Percentiles rank a stretch among this genome's conserved stretches.
Evolutionary conservation across 2,329 filamentous ascomycete genomes (phyloP).

Genomic region (Stemphylium vesicarium): DNA sequence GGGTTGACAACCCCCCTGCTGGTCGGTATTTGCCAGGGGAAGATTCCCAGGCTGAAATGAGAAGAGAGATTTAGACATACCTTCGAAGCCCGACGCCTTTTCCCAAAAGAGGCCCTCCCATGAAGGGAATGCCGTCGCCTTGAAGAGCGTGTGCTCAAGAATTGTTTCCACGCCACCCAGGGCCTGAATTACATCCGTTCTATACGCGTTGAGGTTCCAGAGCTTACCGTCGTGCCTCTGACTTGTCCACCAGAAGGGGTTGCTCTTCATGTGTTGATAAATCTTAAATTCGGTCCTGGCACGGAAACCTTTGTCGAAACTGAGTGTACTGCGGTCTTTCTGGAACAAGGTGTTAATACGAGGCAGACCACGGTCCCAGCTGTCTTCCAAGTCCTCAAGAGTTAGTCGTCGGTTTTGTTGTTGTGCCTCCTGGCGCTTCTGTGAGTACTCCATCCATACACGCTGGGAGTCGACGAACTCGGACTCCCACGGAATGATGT

Average conservation of each 20-base stretch:
- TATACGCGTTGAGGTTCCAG: slow-evolving; percentile 95
- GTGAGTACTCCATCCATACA: slow-evolving; percentile 98
- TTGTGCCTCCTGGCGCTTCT: slow-evolving; percentile 95
- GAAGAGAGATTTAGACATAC: too few species aligned
- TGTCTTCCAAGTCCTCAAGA: slow-evolving; percentile 94
- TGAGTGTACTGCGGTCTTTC: slow-evolving; percentile 94
- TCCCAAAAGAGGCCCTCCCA: slow-evolving; percentile 98
- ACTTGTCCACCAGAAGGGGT: slow-evolving; percentile 99
- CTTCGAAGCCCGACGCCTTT: slow-evolving; percentile 57
- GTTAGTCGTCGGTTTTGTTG: slow-evolving; percentile 96
- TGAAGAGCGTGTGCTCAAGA: slow-evolving; percentile 94
- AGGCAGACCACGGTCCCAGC: slow-evolving; percentile 95
- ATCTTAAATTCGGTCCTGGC: slow-evolving; percentile 96
- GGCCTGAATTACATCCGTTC: slow-evolving; percentile 96
- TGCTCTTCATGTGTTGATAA: slow-evolving; percentile 98
- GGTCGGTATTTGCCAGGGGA: too few species aligned
- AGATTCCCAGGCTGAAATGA: too few species aligned
- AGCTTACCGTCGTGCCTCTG: slow-evolving; percentile 96
- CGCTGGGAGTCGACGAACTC: slow-evolving; percentile 99
- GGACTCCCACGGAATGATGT: slow-evolving; percentile 98
- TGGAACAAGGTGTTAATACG: slow-evolving; percentile 99
- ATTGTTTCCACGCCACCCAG: slow-evolving; percentile 97
- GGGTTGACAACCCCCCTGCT: too few species aligned
- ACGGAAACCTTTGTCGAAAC: slow-evolving; percentile 98
- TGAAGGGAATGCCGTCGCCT: slow-evolving; percentile 92